Conservation (phyloP, 208 protist species). For the Wallacemonas sp. region DNA sequence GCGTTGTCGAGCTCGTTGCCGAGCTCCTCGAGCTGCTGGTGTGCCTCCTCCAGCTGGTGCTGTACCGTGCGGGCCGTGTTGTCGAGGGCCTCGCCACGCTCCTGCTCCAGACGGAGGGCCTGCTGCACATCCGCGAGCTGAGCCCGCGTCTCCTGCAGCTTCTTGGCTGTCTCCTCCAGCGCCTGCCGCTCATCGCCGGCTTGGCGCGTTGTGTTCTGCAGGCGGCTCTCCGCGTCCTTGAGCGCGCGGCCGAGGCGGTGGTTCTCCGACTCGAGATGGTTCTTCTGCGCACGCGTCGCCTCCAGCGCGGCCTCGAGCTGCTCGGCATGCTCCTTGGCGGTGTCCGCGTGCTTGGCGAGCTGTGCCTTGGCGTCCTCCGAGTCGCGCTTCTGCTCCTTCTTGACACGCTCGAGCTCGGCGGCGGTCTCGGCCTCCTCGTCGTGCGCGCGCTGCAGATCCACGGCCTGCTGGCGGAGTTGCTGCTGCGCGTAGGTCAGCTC, state of each 20-base stretch:
- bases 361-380: slow-evolving; percentile 27
- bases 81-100: slow-evolving; percentile 35
- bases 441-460: slow-evolving; percentile 52
- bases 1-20: slow-evolving; percentile 45
- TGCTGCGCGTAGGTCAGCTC: slow-evolving; percentile 68
- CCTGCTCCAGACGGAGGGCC: slow-evolving; percentile 37
- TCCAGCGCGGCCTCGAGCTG: slow-evolving; percentile 33
- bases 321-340: slow-evolving; percentile 15
- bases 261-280: slow-evolving; percentile 49
- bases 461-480: slow-evolving; percentile 52
- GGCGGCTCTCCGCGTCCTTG: slow-evolving; percentile 51
- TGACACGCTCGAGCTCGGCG: slow-evolving; percentile 33
- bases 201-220: slow-evolving; percentile 44
- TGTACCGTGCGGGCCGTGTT: slow-evolving; percentile 45
- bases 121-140: slow-evolving; percentile 50
- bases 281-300: slow-evolving; percentile 29
- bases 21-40: slow-evolving; percentile 40
- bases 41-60: slow-evolving; percentile 40
- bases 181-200: slow-evolving; percentile 52
- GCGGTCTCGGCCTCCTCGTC: slow-evolving; percentile 57
- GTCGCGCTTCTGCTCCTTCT: slow-evolving; percentile 33
- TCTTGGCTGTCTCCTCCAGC: slow-evolving; percentile 38
- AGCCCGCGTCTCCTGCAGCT: slow-evolving; percentile 45
- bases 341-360: slow-evolving; percentile 22
- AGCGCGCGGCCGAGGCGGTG: slow-evolving; percentile 39